Evolutionary conservation across 257 asterid species (phyloP), one percentile per base, ranked within the genome.

Genomic region (Misopates orontium): DNA sequence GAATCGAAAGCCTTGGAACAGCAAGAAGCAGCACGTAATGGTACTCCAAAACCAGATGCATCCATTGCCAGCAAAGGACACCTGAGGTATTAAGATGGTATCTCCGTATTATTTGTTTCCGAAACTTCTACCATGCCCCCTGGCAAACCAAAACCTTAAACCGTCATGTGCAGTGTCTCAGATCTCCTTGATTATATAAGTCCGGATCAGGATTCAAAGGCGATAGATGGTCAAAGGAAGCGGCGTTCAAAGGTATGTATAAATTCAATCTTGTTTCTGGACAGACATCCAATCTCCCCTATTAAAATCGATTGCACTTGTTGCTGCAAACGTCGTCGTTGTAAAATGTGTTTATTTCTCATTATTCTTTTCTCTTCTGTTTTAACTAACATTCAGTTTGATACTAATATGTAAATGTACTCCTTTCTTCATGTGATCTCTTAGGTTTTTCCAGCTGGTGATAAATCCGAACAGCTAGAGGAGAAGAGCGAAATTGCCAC

Each of bases 31-130:
- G 95, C 96, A 67, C 86, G 93, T 54, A 82, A 76, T 66, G 97
- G 99, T 73, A 87, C 96, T 56, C 98, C 98, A 21, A 94, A 80
- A 79, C 96, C 88, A n/a, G 99, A 94, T 82, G 88, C 95, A 72
- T 83, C 98, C 60, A 94, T 94, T 73, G 96, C 99, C 71, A 85
- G 99, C 86, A 94, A 90, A 87, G 99, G 99, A 39, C 99, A 94
- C 69, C 91, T 94, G 72, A 94, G 99, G 99, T 94, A 85, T 60
- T 82, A 72, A 80, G 62, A 76, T 64, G 79, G 79, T 82, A 79
- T 68, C 70, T 77, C 73, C 80, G 21, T 68, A 74, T 78, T 72
- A 66, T 80, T 78, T 68, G 66, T 62, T 67, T 69, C 25, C 58
- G 77, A 67, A 70, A 72, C 42, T 71, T 73, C 51, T 63, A 58